Percentiles rank a stretch among this genome's conserved stretches.
Conservation (phyloP, 306 rosid species). For the Myrica gale region DNA sequence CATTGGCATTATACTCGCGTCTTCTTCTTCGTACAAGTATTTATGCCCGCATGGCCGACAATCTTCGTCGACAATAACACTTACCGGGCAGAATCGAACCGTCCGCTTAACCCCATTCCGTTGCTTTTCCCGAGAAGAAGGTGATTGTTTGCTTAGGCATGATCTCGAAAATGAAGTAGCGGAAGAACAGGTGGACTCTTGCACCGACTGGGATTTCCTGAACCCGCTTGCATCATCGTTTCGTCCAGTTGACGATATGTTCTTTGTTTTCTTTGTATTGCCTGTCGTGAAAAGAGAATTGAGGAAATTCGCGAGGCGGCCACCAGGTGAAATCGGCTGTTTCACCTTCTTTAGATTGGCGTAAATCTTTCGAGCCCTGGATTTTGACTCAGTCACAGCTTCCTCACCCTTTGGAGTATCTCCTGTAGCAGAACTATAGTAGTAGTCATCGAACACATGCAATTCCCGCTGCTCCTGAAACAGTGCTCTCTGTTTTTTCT, state of each 20-base stretch:
- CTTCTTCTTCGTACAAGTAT: slow-evolving; percentile 44
- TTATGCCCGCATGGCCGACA: slow-evolving; percentile 61
- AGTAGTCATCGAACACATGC: slow-evolving; percentile 30
- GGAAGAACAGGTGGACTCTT: slow-evolving; percentile 64
- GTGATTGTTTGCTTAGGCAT: slow-evolving; percentile 69
- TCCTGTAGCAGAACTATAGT: slow-evolving; percentile 14
- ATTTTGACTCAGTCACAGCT: slow-evolving; percentile 57
- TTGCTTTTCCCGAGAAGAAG: slow-evolving; percentile 47
- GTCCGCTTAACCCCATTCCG: slow-evolving; percentile 57
- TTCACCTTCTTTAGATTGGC: slow-evolving; percentile 80
- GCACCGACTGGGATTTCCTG: slow-evolving; percentile 40
- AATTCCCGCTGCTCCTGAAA: slow-evolving; percentile 21
- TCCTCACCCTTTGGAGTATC: slow-evolving; percentile 28
- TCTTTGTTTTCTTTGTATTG: slow-evolving; percentile 34
- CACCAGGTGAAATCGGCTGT: slow-evolving; percentile 88
- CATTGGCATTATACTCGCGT: slow-evolving; percentile 32
- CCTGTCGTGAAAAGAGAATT: slow-evolving; percentile 58
- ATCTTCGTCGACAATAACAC: slow-evolving; percentile 71
- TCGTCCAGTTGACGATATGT: slow-evolving; percentile 18
- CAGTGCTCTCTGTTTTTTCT: slow-evolving; percentile 35
- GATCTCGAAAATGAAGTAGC: slow-evolving; percentile 78
- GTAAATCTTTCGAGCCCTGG: slow-evolving; percentile 75
- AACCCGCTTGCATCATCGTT: slow-evolving; percentile 19
- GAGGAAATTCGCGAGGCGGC: slow-evolving; percentile 59
- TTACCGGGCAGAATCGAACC: slow-evolving; percentile 76